A percentile compares a stretch with the other conserved stretches of the same genome.
Conservation (phyloP, 2,329 filamentous ascomycete genomes). For the Rutstroemia sp. region DNA sequence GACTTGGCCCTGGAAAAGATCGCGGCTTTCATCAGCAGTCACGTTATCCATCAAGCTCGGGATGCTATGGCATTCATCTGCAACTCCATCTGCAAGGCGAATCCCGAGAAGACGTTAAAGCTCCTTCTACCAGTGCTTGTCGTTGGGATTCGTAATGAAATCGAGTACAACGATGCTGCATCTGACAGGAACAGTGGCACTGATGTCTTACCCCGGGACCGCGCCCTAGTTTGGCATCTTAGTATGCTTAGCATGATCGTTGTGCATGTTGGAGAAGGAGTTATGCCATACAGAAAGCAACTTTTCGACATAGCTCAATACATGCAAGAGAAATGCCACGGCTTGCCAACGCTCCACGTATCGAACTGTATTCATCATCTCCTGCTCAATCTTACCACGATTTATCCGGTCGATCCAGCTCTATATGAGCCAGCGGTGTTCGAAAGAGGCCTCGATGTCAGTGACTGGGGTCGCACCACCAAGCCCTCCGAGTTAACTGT, state of each 20-base stretch:
- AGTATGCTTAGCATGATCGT: slow-evolving; percentile 98
- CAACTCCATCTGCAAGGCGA: slow-evolving; percentile 92
- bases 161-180: slow-evolving; percentile 91
- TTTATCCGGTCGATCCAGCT: slow-evolving; percentile 83
- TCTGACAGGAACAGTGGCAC: slow-evolving; percentile 90
- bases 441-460: slow-evolving; percentile 61
- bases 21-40: slow-evolving; percentile 80
- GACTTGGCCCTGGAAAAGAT: slow-evolving; percentile 90
- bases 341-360: slow-evolving; percentile 88
- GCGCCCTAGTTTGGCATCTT: slow-evolving; percentile 92
- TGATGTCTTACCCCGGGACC: slow-evolving; percentile 86
- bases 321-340: slow-evolving; percentile 94
- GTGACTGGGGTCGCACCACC: slow-evolving; percentile 79
- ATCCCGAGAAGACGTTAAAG: slow-evolving; percentile 87
- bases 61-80: slow-evolving; percentile 99
- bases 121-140: slow-evolving; percentile 86
- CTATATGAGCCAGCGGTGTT: slow-evolving; percentile 77
- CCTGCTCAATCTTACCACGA: slow-evolving; percentile 87
- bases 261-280: slow-evolving; percentile 86
- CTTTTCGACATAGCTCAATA: slow-evolving; percentile 86
- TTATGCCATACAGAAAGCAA: slow-evolving; percentile 81
- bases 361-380: slow-evolving; percentile 98
- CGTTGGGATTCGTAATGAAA: slow-evolving; percentile 88
- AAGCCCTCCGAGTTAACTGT: slow-evolving; percentile 71
- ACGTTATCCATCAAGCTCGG: slow-evolving; percentile 92